These are phyloP conservation scores for Mortierella sp. DNA, from an alignment of 371 early-diverging fungal species.

Conservation along the genomic window DNA sequence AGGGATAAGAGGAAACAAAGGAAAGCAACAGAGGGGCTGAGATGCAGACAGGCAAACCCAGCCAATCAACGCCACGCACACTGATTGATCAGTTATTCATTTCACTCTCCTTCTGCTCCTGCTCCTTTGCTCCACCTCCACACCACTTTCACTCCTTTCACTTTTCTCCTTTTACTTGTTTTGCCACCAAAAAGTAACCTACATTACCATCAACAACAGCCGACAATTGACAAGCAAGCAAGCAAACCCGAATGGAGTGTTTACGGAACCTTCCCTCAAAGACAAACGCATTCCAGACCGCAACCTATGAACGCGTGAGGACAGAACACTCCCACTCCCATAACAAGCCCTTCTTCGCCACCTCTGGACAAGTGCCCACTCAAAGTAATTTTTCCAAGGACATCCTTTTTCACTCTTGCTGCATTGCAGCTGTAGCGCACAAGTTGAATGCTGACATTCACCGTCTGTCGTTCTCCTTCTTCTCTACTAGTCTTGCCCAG, in stretches of 20 bases:
- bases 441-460: background rate
- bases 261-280: constrained; percentile 61
- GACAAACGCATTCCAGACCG: constrained; percentile 58
- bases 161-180: no score
- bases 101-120: background rate
- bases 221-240: constrained; percentile 3
- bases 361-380: constrained; percentile 34
- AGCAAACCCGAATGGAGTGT: constrained; percentile 30
- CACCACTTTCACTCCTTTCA: no score
- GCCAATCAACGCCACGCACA: no score
- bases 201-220: no score
- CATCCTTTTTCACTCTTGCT: background rate
- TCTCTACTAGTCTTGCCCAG: constrained; percentile 16
- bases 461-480: background rate
- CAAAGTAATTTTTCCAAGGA: constrained; percentile 18
- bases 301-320: constrained; percentile 60
- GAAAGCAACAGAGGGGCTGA: background rate
- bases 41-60: background rate
- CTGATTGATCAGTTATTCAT: background rate
- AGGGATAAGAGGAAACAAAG: no score
- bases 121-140: background rate
- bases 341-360: constrained; percentile 47
- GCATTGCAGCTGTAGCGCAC: background rate
- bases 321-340: constrained; percentile 26
- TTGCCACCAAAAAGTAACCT: no score